These are phyloP conservation scores for Trichoderma asperelloides DNA, from an alignment of 495 filamentous ascomycete genomes.

Conservation along the genomic window DNA sequence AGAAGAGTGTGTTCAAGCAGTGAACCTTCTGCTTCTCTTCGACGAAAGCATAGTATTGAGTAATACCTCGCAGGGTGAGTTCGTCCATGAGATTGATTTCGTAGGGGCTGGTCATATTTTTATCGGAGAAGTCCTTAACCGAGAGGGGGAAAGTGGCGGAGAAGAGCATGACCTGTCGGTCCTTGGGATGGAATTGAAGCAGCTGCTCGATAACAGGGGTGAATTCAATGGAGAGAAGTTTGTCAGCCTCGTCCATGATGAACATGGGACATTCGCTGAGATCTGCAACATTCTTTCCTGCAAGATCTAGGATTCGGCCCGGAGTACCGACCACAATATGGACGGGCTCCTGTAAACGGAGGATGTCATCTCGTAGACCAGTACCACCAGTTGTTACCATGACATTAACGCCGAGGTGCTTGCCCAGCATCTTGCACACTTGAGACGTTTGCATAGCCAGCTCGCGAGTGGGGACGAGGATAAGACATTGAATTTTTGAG, in stretches of 20 bases:
- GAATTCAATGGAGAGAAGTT: slow-evolving; percentile 91
- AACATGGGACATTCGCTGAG: slow-evolving; percentile 95
- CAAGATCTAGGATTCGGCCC: slow-evolving; percentile 87
- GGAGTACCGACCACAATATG: slow-evolving; percentile 98
- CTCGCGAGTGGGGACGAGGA: slow-evolving; percentile 93
- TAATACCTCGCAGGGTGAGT: slow-evolving; percentile 94
- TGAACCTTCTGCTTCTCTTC: slow-evolving; percentile 99
- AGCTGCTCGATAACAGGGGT: slow-evolving; percentile 95
- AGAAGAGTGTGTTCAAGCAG: slow-evolving; percentile 97
- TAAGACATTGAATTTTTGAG: slow-evolving; percentile 88
- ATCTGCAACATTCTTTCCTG: slow-evolving; percentile 90
- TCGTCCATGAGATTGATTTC: slow-evolving; percentile 99
- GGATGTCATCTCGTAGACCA: slow-evolving; percentile 89
- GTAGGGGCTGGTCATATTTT: slow-evolving; percentile 90
- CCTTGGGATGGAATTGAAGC: slow-evolving; percentile 85
- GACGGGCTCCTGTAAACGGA: slow-evolving; percentile 85
- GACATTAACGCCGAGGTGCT: slow-evolving; percentile 93
- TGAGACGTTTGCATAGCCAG: slow-evolving; percentile 98
- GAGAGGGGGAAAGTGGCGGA: slow-evolving; percentile 94
- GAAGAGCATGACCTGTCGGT: slow-evolving; percentile 98
- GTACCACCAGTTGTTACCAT: slow-evolving; percentile 99
- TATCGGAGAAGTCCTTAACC: slow-evolving; percentile 96
- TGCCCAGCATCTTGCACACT: slow-evolving; percentile 95
- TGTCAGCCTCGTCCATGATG: slow-evolving; percentile 99
- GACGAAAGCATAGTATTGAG: slow-evolving; percentile 98